A percentile compares a stretch with the other conserved stretches of the same genome.
These are phyloP conservation scores for Rhizopus arrhizus DNA, from an alignment of 371 early-diverging fungal genomes.

Conservation along the genomic window DNA sequence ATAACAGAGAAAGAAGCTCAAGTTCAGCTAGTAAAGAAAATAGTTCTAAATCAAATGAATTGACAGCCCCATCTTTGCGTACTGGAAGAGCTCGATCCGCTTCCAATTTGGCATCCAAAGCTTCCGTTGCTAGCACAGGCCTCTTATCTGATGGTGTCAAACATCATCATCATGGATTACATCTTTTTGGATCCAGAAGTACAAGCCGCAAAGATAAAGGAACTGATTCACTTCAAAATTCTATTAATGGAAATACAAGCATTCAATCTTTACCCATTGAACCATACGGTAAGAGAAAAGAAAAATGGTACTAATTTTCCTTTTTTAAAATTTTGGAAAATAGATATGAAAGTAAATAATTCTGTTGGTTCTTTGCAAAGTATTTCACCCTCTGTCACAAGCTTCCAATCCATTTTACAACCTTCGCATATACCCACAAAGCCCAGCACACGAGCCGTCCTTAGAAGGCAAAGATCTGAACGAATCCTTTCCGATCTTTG, in stretches of 20 bases:
- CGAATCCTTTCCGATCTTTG: constrained; percentile 51
- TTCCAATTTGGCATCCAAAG: constrained; percentile 21
- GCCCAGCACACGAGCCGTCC: constrained; percentile 29
- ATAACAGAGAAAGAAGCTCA: constrained; percentile 18
- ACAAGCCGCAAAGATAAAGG: constrained; percentile 12
- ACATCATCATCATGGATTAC: constrained; percentile 22
- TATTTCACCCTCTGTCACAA: constrained; percentile 30
- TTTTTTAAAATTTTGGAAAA: background rate
- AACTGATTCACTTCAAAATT: constrained; percentile 1
- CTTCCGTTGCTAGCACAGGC: constrained; percentile 8
- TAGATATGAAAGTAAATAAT: constrained; percentile 21
- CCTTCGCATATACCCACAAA: constrained; percentile 24
- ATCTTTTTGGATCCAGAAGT: constrained; percentile 34
- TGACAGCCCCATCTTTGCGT: background rate
- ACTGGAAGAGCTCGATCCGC: constrained; percentile 24
- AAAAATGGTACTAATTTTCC: background rate
- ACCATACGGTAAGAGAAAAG: constrained; percentile 19
- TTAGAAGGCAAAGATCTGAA: constrained; percentile 22
- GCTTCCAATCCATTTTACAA: constrained; percentile 30
- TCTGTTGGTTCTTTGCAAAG: constrained; percentile 33
- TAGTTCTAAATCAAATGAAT: constrained; percentile 24
- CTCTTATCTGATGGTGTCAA: constrained; percentile 11
- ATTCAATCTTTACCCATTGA: constrained; percentile 12
- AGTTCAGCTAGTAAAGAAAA: constrained; percentile 7
- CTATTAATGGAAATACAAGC: constrained; percentile 13